Base-by-base conservation (phyloP, 352 stramenopile species). In the Halophytophthora polymorphica region DNA sequence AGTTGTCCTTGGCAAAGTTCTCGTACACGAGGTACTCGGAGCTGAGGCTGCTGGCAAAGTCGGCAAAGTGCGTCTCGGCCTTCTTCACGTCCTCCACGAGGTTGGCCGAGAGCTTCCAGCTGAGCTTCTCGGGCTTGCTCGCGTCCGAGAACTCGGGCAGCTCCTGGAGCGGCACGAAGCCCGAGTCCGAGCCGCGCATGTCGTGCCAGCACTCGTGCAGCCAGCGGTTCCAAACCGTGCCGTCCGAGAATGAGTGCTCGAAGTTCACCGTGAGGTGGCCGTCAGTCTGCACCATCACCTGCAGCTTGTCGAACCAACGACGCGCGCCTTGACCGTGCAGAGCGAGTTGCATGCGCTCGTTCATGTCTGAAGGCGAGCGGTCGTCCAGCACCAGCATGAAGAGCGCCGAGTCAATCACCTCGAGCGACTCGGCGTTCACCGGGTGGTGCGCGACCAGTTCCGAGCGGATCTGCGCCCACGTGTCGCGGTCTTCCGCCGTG, bases 281-380 rank as follows among this genome's bases (percentile, higher is more conserved):
- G 51, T 95, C 83, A 14, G 63, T 64, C 39, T 95, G 77, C 25
- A 78, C 81, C 33, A 96, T 90, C 37, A 98, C 70, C 53, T 94
- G 83, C 50, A 97, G 73, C 75, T 98, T 98, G 74, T 98, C 91
- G 49, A 96, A 98, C 91, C 90, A 98, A 41, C 91, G 78, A 50
- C 90, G 86, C 23, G 66, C 70, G 11, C 74, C 75, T 34, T 92
- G 73, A 17, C 90, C 88, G 39, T 96, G 85, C 45, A 97, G 71
- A 14, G 95, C 88, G 21, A 91, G 54, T 33, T 91, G 67, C 53
- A 84, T 84, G 40, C 88, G 82, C 47, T 90, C 78, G 53, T 86
- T 84, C 46, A 73, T 80, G 46, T 88, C 79, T 0, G 52, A 53
- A 3, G 77, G 73, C 42, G 71, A 73, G 23, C 77, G 73, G 25